These are phyloP conservation scores for Suillus clintonianus DNA, from an alignment of 768 basidiomycete genomes.

Conservation along the genomic window DNA sequence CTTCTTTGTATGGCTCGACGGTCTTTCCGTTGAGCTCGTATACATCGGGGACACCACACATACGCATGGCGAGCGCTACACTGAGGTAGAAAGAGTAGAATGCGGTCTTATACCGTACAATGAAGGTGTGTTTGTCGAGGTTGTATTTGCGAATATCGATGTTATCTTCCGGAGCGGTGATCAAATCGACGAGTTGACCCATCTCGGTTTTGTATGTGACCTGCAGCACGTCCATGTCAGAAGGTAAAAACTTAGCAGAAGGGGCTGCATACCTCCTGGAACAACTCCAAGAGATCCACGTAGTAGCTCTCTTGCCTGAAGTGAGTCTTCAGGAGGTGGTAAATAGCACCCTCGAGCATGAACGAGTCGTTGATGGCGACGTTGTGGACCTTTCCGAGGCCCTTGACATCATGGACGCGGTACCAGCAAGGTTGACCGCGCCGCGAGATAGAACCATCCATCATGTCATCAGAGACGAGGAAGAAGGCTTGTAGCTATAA, in stretches of 20 bases:
- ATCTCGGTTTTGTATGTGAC: constrained; percentile 91
- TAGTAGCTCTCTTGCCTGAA: constrained; percentile 84
- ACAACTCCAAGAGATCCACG: constrained; percentile 85
- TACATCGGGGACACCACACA: constrained; percentile 61
- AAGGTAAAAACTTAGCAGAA: not conserved
- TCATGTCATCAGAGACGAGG: constrained; percentile 96
- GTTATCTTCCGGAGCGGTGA: constrained; percentile 89
- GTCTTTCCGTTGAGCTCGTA: constrained; percentile 42
- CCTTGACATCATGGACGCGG: constrained; percentile 52
- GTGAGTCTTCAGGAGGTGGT: constrained; percentile 83
- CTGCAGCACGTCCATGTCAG: constrained; percentile 15
- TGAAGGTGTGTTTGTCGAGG: constrained; percentile 80
- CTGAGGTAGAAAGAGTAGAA: constrained; percentile 99
- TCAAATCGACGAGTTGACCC: constrained; percentile 93
- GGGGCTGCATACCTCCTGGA: constrained; percentile 67
- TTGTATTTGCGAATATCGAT: constrained; percentile 91
- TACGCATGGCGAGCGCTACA: constrained; percentile 89
- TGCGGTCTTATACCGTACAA: constrained; percentile 97
- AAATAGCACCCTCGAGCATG: constrained; percentile 95
- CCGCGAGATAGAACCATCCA: constrained; percentile 93
- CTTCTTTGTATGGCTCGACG: constrained; percentile 66
- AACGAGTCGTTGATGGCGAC: constrained; percentile 96
- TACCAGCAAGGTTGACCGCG: constrained; percentile 98
- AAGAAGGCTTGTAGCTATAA: constrained; percentile 93
- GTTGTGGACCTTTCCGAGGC: constrained; percentile 32